phyloP scores from a whole-genome alignment of 106 monocot genomes.

The Gastrodia elata region DNA sequence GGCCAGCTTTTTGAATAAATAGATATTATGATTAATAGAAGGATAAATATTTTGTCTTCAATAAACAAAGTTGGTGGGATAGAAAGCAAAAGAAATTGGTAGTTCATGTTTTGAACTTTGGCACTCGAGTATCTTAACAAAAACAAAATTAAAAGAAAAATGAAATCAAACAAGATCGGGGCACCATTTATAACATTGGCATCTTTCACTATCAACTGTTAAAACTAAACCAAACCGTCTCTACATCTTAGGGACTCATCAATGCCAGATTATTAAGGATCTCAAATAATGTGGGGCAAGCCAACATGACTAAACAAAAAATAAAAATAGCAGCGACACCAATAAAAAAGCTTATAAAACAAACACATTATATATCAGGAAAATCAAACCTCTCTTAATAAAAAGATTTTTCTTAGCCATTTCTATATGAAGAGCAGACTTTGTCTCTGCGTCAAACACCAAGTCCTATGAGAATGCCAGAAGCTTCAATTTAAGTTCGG shows the following conservation, averaged over 20 bases:
- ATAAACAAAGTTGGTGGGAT: too few relatives aligned
- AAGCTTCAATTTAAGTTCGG: background rate
- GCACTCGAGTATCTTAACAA: too few relatives aligned
- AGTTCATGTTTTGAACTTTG: too few relatives aligned
- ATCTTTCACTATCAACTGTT: too few relatives aligned
- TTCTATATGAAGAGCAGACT: constrained; percentile 67
- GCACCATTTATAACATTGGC: too few relatives aligned
- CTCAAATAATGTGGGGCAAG: background rate
- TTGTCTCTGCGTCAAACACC: constrained; percentile 70
- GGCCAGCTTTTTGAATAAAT: too few relatives aligned
- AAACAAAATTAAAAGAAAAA: too few relatives aligned
- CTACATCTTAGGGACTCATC: background rate
- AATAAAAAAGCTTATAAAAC: background rate
- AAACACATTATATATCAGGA: background rate
- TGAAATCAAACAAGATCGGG: too few relatives aligned
- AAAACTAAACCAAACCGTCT: too few relatives aligned
- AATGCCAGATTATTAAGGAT: background rate
- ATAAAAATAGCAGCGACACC: background rate
- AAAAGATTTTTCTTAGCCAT: constrained; percentile 99
- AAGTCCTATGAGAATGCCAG: constrained; percentile 35
- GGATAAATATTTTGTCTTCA: too few relatives aligned
- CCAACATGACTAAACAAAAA: background rate
- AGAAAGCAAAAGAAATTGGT: too few relatives aligned
- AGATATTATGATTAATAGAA: too few relatives aligned
- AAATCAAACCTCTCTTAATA: constrained; percentile 67